phyloP scores from a whole-genome alignment of 2,329 filamentous ascomycete genomes.

The Pseudonectria buxi region DNA sequence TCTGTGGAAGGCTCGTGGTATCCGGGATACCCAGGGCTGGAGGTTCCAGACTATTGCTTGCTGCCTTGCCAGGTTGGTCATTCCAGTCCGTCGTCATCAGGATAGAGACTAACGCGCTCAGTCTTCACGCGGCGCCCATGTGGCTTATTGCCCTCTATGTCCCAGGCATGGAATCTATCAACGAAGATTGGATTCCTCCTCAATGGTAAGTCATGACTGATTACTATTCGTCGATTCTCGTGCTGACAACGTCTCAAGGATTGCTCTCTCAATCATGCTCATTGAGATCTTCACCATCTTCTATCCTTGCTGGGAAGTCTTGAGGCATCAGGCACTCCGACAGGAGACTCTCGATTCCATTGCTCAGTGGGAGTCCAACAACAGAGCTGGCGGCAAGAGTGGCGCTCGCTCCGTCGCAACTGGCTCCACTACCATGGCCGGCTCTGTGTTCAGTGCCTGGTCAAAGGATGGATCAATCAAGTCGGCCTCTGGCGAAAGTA shows the following conservation, averaged over 20 bases:
- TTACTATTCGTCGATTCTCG: background rate
- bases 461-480: constrained; percentile 28
- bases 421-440: constrained; percentile 25
- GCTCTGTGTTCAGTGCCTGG: constrained; percentile 32
- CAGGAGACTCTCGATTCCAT: constrained; percentile 44
- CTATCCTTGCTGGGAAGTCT: constrained; percentile 54
- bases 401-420: constrained; percentile 28
- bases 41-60: constrained; percentile 53
- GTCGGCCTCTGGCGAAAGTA: constrained; percentile 33
- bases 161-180: constrained; percentile 44
- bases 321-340: constrained; percentile 36
- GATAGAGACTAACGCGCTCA: constrained; percentile 20
- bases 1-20: constrained; percentile 53
- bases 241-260: constrained; percentile 26
- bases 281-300: constrained; percentile 60
- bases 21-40: constrained; percentile 62
- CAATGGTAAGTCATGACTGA: constrained; percentile 45
- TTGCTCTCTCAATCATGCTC: constrained; percentile 53
- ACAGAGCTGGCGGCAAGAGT: constrained; percentile 24
- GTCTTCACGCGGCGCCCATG: constrained; percentile 58
- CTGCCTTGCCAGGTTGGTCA: constrained; percentile 37
- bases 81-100: constrained; percentile 1
- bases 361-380: constrained; percentile 40
- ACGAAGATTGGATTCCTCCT: constrained; percentile 50
- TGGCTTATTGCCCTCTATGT: constrained; percentile 56